phyloP scores from a whole-genome alignment of 306 rosid species.

The Acacia acuminata region DNA sequence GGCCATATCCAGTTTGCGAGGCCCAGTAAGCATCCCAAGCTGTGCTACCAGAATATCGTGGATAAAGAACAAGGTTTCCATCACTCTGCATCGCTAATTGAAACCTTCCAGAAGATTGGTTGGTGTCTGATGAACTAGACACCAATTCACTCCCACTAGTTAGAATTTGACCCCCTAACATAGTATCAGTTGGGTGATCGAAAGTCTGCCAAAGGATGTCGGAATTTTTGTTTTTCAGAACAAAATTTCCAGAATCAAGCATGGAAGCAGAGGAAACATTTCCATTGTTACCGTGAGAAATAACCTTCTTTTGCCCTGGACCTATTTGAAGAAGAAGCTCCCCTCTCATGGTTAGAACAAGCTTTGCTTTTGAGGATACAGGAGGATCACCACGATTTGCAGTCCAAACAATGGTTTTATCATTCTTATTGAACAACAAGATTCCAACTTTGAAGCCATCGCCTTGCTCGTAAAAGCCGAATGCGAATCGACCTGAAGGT shows the following conservation, averaged over 20 bases:
- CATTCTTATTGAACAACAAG: background rate
- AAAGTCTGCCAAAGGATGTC: background rate
- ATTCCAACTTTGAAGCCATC: background rate
- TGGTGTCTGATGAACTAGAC: constrained; percentile 23
- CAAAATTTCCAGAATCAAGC: constrained; percentile 44
- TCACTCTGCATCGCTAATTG: constrained; percentile 30
- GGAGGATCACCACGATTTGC: constrained; percentile 36
- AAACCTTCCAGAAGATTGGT: constrained; percentile 24
- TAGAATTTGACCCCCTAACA: constrained; percentile 34
- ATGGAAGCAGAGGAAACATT: constrained; percentile 39
- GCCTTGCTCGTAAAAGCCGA: background rate
- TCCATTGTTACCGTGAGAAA: background rate
- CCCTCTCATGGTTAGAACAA: constrained; percentile 26
- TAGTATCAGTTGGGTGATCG: background rate
- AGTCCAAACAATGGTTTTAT: constrained; percentile 30
- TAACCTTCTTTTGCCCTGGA: constrained; percentile 2
- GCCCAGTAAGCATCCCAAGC: constrained; percentile 23
- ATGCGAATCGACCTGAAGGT: no score
- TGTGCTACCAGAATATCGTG: background rate
- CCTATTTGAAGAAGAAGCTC: background rate
- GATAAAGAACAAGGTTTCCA: constrained; percentile 36
- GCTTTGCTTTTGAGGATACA: constrained; percentile 14
- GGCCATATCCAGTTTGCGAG: fast-evolving
- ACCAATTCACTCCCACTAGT: background rate
- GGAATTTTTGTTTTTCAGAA: background rate